Percentiles rank a stretch among this genome's conserved stretches.
phyloP scores from a whole-genome alignment of 306 rosid genomes.

The Ziziphus jujuba region DNA sequence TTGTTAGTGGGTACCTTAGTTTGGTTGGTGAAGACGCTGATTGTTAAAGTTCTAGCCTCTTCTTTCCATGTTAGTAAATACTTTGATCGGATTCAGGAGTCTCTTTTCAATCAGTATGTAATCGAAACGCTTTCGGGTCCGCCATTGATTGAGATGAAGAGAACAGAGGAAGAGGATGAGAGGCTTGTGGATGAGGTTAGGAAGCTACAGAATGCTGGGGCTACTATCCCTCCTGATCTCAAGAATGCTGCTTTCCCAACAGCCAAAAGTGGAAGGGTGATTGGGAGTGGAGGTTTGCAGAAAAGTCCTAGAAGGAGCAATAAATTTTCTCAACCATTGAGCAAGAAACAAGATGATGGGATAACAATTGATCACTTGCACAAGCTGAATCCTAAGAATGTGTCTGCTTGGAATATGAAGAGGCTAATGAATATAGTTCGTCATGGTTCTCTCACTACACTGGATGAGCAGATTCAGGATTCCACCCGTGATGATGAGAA shows the following conservation, averaged over 20 bases:
- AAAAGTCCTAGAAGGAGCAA: conserved; percentile 44
- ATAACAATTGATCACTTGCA: conserved; percentile 76
- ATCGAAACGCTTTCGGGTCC: conserved; percentile 83
- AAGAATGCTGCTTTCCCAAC: conserved; percentile 43
- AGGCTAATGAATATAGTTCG: conserved; percentile 74
- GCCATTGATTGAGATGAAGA: conserved; percentile 55
- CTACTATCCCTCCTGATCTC: conserved; percentile 67
- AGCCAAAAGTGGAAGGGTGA: conserved; percentile 38
- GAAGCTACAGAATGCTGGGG: conserved; percentile 88
- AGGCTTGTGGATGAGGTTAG: conserved; percentile 67
- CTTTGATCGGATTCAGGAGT: conserved; percentile 85
- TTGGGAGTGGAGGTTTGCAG: conserved; percentile 39
- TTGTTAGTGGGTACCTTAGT: conserved; percentile 63
- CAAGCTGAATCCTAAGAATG: conserved; percentile 66
- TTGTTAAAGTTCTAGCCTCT: conserved; percentile 80
- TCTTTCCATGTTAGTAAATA: conserved; percentile 80
- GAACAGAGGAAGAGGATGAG: conserved; percentile 68
- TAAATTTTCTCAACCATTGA: conserved; percentile 34
- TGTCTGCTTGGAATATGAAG: conserved; percentile 97
- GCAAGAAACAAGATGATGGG: conserved; percentile 52
- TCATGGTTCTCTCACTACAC: conserved; percentile 62
- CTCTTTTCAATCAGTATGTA: conserved; percentile 74
- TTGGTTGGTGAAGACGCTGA: conserved; percentile 73
- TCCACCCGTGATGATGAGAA: conserved; percentile 46
- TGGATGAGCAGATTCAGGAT: conserved; percentile 64